Evolutionary conservation across 306 rosid species (phyloP).

Genomic region (Cicer bijugum): DNA sequence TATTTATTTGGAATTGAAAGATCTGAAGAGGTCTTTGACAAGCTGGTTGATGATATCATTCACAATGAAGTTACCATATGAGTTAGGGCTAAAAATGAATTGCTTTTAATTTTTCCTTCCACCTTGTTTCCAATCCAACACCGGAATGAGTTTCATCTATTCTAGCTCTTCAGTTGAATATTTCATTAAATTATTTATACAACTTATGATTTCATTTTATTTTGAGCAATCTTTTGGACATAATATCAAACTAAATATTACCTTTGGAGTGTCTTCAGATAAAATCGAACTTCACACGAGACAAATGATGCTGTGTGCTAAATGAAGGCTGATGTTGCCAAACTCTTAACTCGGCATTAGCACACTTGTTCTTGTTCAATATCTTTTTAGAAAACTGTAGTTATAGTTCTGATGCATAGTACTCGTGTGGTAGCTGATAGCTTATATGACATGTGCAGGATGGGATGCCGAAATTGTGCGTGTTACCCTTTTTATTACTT

Average conservation of each 20-base stretch:
- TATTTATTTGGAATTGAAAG: constrained; percentile 65
- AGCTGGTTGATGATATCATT: constrained; percentile 56
- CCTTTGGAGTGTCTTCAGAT: constrained; percentile 81
- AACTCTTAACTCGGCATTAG: constrained; percentile 34
- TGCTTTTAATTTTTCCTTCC: constrained; percentile 74
- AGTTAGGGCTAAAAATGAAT: constrained; percentile 57
- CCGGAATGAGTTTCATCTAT: constrained; percentile 59
- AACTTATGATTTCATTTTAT: constrained; percentile 1
- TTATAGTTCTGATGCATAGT: constrained; percentile 29
- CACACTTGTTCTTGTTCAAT: constrained; percentile 41
- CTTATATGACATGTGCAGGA: constrained; percentile 4
- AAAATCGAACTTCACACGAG: constrained; percentile 42
- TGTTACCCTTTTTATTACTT: not conserved
- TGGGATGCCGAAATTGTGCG: not conserved
- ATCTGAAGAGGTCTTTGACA: constrained; percentile 55
- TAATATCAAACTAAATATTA: constrained; percentile 67
- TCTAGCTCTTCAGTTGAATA: constrained; percentile 1
- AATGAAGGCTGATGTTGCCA: constrained; percentile 39
- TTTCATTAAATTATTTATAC: constrained; percentile 33
- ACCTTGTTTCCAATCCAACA: constrained; percentile 50
- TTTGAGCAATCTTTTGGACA: constrained; percentile 47
- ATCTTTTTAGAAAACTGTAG: constrained; percentile 46
- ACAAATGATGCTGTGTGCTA: constrained; percentile 35
- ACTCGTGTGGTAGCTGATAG: not conserved
- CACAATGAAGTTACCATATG: constrained; percentile 56